Percentiles rank a stretch among this genome's conserved stretches.
Conservation (phyloP, 1,284 basidiomycete species). For the Chalciporus sp. region DNA sequence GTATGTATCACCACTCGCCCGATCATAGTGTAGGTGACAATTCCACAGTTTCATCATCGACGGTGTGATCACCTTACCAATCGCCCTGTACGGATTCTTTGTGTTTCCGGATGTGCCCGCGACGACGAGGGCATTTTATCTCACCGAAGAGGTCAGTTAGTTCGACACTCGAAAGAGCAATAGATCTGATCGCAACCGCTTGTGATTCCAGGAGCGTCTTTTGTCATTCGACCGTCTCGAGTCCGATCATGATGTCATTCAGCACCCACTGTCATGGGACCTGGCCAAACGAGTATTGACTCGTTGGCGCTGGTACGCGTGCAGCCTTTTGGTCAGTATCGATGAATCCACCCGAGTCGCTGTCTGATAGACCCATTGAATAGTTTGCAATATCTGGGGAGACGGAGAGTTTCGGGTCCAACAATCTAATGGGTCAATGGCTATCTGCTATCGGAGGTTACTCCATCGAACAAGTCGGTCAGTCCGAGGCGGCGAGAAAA, state of each 20-base stretch:
- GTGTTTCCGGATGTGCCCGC: slow-evolving; percentile 67
- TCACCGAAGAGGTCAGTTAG: too few relatives aligned
- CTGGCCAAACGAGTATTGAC: too few relatives aligned
- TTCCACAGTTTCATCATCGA: slow-evolving; percentile 67
- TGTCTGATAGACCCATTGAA: neutral
- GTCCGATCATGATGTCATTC: slow-evolving; percentile 40
- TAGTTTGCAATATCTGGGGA: slow-evolving; percentile 69
- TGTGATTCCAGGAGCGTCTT: too few relatives aligned
- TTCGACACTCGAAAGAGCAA: slow-evolving; percentile 9
- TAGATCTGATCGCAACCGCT: slow-evolving; percentile 36
- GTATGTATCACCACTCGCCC: neutral
- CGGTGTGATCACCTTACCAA: slow-evolving; percentile 71
- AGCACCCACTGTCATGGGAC: slow-evolving; percentile 40
- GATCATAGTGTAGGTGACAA: neutral
- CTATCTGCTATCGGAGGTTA: slow-evolving; percentile 63
- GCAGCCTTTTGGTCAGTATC: too few relatives aligned
- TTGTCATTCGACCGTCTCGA: neutral
- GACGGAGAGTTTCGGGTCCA: slow-evolving; percentile 71
- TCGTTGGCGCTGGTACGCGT: too few relatives aligned
- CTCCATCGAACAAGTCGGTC: slow-evolving; percentile 59
- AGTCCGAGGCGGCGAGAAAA: slow-evolving; percentile 8
- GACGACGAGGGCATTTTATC: slow-evolving; percentile 67
- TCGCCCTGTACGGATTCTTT: slow-evolving; percentile 72
- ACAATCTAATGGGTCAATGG: slow-evolving; percentile 79
- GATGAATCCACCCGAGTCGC: too few relatives aligned